Base-by-base conservation (phyloP, 345 rosid genomes). In the Bretschneidera sinensis region DNA sequence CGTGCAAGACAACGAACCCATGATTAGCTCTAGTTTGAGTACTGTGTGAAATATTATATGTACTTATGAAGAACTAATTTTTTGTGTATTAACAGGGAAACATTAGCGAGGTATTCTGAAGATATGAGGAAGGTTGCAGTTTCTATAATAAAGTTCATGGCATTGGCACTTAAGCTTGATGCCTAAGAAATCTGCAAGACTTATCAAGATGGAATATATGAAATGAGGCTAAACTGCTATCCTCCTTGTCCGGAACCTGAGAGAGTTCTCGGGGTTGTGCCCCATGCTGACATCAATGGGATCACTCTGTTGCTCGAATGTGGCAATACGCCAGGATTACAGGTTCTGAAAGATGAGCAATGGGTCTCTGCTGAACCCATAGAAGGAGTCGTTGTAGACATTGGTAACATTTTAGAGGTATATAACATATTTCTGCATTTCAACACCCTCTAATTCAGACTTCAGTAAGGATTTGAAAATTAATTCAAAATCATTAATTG, bases 161-260 rank as follows among this genome's bases (percentile, higher is more conserved):
- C 70, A 0, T 64, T 15, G 62, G 77, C 77, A 65, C 53, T 81
- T 66, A 55, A 71, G 43, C 17, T 72, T 5, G 73, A 79, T 17
- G n/a, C 65, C 60, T 0, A 64, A 67, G 25, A 57, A 56, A 45
- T 24, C 77, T 57, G 45, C 53, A 5, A 54, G 54, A 21, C 24
- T 63, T 79, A 73, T 39, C 54, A 74, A 51, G 65, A 61, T 18
- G 83, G 81, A 3, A 7, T 0, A 9, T 83, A 79, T 51, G 78
- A 66, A 0, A 53, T 79, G 17, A 79, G 84, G 62, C 69, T 69
- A 70, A 81, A 79, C 43, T 77, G 76, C 48, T 77, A 81, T 64
- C 86, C 83, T 11, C 72, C 75, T 0, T 72, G 85, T 57, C 23
- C 2, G 19, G 50, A 61, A 39, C 76, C 77, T 48, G 54, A 63